Evolutionary conservation across 164 flowering plant genomes (phyloP).

Genomic region (Kingdonia uniflora): DNA sequence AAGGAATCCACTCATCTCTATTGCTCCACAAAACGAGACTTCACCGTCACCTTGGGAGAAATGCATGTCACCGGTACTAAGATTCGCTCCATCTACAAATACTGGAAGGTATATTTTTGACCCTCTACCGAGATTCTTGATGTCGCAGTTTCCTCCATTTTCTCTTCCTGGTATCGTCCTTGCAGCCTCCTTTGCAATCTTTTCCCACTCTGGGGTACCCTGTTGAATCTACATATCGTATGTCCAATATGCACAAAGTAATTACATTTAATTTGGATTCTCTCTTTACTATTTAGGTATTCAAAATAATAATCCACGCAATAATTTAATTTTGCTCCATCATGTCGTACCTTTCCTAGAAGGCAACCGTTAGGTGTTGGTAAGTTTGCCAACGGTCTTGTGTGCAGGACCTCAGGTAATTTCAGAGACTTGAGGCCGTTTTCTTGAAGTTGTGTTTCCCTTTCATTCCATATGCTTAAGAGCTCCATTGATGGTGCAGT

Average conservation of each 20-base stretch:
- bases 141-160: constrained; percentile 97
- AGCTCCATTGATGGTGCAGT: constrained; percentile 95
- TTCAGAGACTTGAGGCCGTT: constrained; percentile 46
- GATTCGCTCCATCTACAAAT: constrained; percentile 83
- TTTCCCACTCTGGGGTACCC: constrained; percentile 74
- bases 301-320: background rate
- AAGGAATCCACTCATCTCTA: constrained; percentile 95
- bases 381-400: constrained; percentile 75
- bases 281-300: background rate
- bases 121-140: constrained; percentile 87
- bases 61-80: constrained; percentile 98
- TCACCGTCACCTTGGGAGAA: constrained; percentile 98
- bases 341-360: constrained; percentile 60
- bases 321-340: background rate
- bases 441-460: constrained; percentile 3
- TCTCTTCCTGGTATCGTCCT: constrained; percentile 94
- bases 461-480: constrained; percentile 13
- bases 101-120: constrained; percentile 92
- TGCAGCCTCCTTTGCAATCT: constrained; percentile 78
- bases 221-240: constrained; percentile 42
- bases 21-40: constrained; percentile 94
- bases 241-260: too few relatives aligned
- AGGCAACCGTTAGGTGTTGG: constrained; percentile 74
- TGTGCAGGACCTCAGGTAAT: constrained; percentile 77
- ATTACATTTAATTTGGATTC: background rate